Percentiles rank a stretch among this genome's conserved stretches.
Conservation (phyloP, 148 eudicot species). For the Bassia scoparia region DNA sequence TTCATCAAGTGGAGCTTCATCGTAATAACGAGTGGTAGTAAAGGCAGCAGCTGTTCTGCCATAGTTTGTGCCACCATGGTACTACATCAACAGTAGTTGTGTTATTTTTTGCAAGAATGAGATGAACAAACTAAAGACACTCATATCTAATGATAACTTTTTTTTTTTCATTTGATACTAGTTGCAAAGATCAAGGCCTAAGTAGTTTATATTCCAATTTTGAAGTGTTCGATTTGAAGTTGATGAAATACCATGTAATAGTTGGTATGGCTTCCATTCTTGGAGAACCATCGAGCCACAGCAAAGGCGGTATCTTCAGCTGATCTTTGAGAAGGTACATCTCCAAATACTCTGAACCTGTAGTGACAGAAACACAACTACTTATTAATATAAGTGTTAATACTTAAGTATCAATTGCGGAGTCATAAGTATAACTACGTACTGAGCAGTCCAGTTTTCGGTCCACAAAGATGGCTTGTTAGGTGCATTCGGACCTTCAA, state of each 20-base stretch:
- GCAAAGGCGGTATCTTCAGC: slow-evolving; percentile 78
- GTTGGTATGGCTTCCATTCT: slow-evolving; percentile 69
- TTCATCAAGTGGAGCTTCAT: slow-evolving; percentile 94
- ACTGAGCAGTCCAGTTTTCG: slow-evolving; percentile 99
- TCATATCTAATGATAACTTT: too few relatives aligned
- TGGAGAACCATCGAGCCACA: slow-evolving; percentile 74
- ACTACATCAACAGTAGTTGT: slow-evolving; percentile 35
- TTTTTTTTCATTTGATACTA: too few relatives aligned
- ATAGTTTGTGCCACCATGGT: slow-evolving; percentile 81
- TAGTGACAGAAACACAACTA: background rate
- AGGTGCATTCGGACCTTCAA: slow-evolving; percentile 71
- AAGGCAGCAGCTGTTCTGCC: slow-evolving; percentile 70
- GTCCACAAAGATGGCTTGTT: slow-evolving; percentile 84
- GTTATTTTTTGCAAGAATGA: too few relatives aligned
- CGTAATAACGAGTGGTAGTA: slow-evolving; percentile 82
- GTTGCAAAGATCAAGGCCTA: too few relatives aligned
- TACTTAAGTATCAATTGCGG: too few relatives aligned
- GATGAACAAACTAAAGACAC: too few relatives aligned
- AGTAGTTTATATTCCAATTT: too few relatives aligned
- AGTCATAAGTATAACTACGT: too few relatives aligned
- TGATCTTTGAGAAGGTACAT: slow-evolving; percentile 74
- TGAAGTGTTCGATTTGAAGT: background rate
- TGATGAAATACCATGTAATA: slow-evolving; percentile 75
- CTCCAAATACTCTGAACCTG: slow-evolving; percentile 78
- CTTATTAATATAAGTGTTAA: background rate